A percentile compares a stretch with the other conserved stretches of the same genome.
phyloP scores from a whole-genome alignment of 2,329 filamentous ascomycete species.

The Clarireedia sp. region DNA sequence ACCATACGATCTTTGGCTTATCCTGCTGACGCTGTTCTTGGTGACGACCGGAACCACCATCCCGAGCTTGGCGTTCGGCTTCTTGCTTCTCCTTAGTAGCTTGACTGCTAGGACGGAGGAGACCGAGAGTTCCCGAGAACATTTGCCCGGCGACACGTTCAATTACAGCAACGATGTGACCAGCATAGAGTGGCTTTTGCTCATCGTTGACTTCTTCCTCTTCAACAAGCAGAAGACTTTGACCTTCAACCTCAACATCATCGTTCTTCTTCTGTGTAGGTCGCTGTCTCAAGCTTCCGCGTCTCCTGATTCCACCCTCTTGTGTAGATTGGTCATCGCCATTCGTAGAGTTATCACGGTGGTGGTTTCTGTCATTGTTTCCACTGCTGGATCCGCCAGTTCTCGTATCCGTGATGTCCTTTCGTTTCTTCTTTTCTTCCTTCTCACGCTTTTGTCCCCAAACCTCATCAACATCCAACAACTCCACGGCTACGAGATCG shows the following conservation, averaged over 20 bases:
- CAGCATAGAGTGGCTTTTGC: slow-evolving; percentile 93
- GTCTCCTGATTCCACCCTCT: slow-evolving; percentile 76
- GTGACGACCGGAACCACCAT: slow-evolving; percentile 62
- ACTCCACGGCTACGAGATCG: slow-evolving; percentile 89
- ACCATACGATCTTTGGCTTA: slow-evolving; percentile 99
- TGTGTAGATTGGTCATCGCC: slow-evolving; percentile 48
- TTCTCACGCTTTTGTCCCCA: slow-evolving; percentile 99
- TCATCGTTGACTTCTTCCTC: slow-evolving; percentile 99
- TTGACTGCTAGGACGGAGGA: slow-evolving; percentile 92
- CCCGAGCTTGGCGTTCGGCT: slow-evolving; percentile 84
- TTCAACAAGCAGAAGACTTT: slow-evolving; percentile 91
- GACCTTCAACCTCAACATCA: slow-evolving; percentile 96
- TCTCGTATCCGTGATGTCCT: slow-evolving; percentile 92
- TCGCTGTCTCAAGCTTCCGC: slow-evolving; percentile 90
- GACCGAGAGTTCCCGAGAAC: slow-evolving; percentile 93
- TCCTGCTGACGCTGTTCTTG: slow-evolving; percentile 83
- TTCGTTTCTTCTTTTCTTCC: slow-evolving; percentile 99
- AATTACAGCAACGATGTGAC: slow-evolving; percentile 93
- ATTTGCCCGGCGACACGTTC: slow-evolving; percentile 96
- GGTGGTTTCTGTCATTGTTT: slow-evolving; percentile 51
- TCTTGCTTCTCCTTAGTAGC: slow-evolving; percentile 99
- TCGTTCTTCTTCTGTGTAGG: slow-evolving; percentile 99
- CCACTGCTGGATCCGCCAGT: slow-evolving; percentile 67
- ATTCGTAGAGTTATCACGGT: slow-evolving; percentile 45
- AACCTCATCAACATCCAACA: slow-evolving; percentile 95